Evolutionary conservation across 257 asterid genomes (phyloP), one percentile per base, ranked within the genome.

Genomic region (Schizonepeta tenuifolia): DNA sequence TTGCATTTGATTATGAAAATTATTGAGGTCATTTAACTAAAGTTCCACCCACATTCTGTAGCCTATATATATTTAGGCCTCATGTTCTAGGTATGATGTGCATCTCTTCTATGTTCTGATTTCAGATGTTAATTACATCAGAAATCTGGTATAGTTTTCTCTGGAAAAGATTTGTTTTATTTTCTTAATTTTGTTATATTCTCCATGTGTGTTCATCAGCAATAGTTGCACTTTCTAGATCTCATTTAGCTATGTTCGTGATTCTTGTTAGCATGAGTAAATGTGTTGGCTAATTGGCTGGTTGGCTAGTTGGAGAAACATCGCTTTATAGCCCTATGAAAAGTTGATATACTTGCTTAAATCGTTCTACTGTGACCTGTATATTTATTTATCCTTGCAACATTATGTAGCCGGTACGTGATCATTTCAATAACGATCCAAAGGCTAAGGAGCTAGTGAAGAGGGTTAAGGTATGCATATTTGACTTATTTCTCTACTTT

Each of bases 401-500:
- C 11, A 56, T 56, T 5, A 12, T 33, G 47, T 35, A 33, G 44
- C 38, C 31, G 62, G 64, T 58, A 26, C 64, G 96, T 57, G 92
- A 92, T 71, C 97, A 89, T 78, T 92, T 92, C 82, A 85, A 72
- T 70, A 84, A 70, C 38, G 89, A 92, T 63, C 78, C 77, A 2
- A 81, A 75, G 60, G 96, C 97, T 46, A 92, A 81, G 85, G 95
- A 88, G 7, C 87, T 92, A 21, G 6, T 92, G 64, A 86, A 82
- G 78, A 85, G 85, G 72, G 95, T 92, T 49, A 92, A 89, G 96
- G 96, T 92, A 84, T 33, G 83, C 2, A 9, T 43, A 21, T 49
- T 59, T 67, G 69, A 71, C 59, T 28, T 72, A 21, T 33, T 9
- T 63, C 53, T 56, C 38, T 5, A 12, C 40, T 24, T 56, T 24